These are phyloP conservation scores for Caulochytrium protostelioides DNA, from an alignment of 371 early-diverging fungal species.

Conservation along the genomic window DNA sequence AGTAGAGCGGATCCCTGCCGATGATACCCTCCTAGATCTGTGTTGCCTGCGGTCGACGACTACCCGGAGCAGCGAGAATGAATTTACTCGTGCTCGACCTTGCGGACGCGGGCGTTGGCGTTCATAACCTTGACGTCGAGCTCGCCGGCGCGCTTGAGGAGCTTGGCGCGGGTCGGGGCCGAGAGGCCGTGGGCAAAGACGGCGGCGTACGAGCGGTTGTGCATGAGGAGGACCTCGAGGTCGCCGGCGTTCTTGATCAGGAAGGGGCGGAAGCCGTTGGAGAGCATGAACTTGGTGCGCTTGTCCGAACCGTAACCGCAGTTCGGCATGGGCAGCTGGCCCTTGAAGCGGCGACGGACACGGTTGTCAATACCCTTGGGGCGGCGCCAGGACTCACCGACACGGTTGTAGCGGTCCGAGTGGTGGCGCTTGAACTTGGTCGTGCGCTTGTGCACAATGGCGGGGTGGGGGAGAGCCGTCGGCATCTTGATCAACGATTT, in stretches of 20 bases:
- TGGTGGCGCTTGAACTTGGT: slow-evolving; percentile 96
- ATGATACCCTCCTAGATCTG: too few relatives aligned
- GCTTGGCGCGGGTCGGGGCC: slow-evolving; percentile 89
- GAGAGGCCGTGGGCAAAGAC: slow-evolving; percentile 97
- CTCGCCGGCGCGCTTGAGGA: slow-evolving; percentile 93
- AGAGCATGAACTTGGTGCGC: slow-evolving; percentile 86
- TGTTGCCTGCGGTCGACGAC: too few relatives aligned
- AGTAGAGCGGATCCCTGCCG: too few relatives aligned
- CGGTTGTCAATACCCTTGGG: slow-evolving; percentile 99
- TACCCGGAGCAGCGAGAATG: not conserved
- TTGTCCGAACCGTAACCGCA: slow-evolving; percentile 97
- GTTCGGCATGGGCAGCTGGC: slow-evolving; percentile 96
- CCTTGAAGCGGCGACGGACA: slow-evolving; percentile 96
- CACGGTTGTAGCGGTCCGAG: slow-evolving; percentile 91
- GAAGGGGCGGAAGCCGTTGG: slow-evolving; percentile 98
- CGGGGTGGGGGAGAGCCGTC: slow-evolving; percentile 70
- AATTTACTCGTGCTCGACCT: slow-evolving; percentile 46
- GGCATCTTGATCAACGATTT: too few relatives aligned
- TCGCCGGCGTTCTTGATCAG: slow-evolving; percentile 85
- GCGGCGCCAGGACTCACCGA: slow-evolving; percentile 97
- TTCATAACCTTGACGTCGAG: slow-evolving; percentile 95
- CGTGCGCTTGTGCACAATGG: slow-evolving; percentile 96
- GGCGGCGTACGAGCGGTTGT: slow-evolving; percentile 97
- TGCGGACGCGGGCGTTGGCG: slow-evolving; percentile 83
- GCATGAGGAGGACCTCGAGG: slow-evolving; percentile 91